Evolutionary conservation across 768 basidiomycete species (phyloP).

Genomic region (Daedaleopsis nitida): DNA sequence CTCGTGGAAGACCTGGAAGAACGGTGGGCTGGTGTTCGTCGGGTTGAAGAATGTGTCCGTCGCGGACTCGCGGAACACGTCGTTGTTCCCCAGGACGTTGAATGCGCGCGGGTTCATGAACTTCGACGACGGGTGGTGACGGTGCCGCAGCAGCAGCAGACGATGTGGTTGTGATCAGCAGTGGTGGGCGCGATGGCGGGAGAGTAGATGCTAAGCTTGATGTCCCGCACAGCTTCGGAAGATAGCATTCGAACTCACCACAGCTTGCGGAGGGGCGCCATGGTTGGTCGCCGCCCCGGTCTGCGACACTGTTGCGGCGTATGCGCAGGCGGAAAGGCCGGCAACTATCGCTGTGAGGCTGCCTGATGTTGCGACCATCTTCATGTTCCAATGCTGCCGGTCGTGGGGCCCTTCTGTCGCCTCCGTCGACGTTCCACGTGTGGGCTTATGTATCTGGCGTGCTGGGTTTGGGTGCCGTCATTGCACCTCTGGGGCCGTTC

Average conservation of each 20-base stretch:
- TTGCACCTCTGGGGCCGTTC: not conserved
- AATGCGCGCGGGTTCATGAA: conserved; percentile 52
- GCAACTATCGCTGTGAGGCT: conserved; percentile 2
- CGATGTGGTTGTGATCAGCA: not conserved
- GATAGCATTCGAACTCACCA: conserved; percentile 9
- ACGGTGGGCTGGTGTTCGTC: conserved; percentile 55
- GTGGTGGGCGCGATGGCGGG: not conserved
- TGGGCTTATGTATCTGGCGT: conserved; percentile 8
- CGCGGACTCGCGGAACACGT: conserved; percentile 36
- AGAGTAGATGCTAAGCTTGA: conserved; percentile 1
- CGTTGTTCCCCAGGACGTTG: conserved; percentile 51
- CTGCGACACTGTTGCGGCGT: not conserved
- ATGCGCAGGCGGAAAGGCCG: conserved; percentile 8
- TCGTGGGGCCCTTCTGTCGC: not conserved
- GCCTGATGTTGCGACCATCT: conserved; percentile 9
- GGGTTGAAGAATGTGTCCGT: conserved; percentile 54
- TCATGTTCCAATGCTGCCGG: not conserved
- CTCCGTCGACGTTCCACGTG: not conserved
- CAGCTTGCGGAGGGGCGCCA: conserved; percentile 14
- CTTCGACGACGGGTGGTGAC: conserved; percentile 32
- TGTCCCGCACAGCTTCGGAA: not conserved
- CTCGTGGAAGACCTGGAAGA: conserved; percentile 58
- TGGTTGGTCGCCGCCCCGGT: not conserved
- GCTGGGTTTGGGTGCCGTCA: conserved; percentile 7
- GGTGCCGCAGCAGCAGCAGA: conserved; percentile 1